Base-by-base conservation (phyloP, 2,329 filamentous ascomycete species). In the Fusarium sacchari region DNA sequence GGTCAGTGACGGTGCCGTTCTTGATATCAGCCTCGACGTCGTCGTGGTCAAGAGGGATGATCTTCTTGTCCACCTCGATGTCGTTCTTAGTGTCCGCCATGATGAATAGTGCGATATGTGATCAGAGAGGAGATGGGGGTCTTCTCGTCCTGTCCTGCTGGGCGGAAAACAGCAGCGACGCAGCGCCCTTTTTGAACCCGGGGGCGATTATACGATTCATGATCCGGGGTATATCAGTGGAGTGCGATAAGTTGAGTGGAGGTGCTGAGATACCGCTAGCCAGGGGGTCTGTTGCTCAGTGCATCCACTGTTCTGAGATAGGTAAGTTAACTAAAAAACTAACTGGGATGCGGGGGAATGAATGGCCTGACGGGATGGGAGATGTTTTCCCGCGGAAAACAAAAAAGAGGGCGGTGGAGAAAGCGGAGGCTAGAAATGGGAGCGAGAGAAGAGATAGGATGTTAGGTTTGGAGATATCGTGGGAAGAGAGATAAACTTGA, bases 11-110 rank as follows among this genome's bases (percentile, higher is more conserved):
- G 15, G 40, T 72, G 58, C 76, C 76, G 36, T 43, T 47, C 30
- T 78, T 78, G 47, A 78, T 62, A 42, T 78, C 76, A n/a, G 76
- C 76, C 34, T 78, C 76, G 17, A 70, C 49, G 24, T 77, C 76
- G 28, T 78, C 69, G 30, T 59, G 62, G 7, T 71, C 76, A 36
- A 73, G 43, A 28, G 74, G 61, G 18, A 59, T 59, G 11, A 47
- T 49, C 52, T 78, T 78, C 69, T 78, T 78, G 14, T 78, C 71
- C 14, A 73, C 52, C 56, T 61, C 58, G 28, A 75, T 69, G 18
- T 73, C 74, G 36, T 70, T n/a, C 34, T 76, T 77, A 8, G 47
- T 28, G 22, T 69, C 65, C 6, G 76, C 47, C 76, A 78, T 77
- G 43, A 34, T 67, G 44, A 26, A 52, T 28, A 22, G 14, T 28